Conservation (phyloP, 768 basidiomycete genomes). For the Pseudohyphozyma bogoriensis region DNA sequence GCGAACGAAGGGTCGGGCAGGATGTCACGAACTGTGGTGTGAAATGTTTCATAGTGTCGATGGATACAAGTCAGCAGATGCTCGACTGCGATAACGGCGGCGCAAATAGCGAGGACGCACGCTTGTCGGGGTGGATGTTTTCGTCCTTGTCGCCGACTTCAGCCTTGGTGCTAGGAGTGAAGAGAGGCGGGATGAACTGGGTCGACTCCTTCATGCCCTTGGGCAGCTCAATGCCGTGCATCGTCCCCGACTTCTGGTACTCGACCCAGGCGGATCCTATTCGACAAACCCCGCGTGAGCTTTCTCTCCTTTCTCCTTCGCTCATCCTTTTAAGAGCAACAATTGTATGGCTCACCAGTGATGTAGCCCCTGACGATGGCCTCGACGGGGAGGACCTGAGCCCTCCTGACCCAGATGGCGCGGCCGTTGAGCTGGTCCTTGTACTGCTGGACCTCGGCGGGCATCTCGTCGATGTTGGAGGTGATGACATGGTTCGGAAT, state of each 20-base stretch:
- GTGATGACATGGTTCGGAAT: conserved; percentile 66
- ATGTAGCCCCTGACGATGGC: conserved; percentile 94
- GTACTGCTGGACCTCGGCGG: conserved; percentile 62
- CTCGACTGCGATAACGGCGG: conserved; percentile 49
- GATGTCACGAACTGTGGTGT: conserved; percentile 16
- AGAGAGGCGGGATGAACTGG: conserved; percentile 67
- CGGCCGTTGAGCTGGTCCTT: conserved; percentile 68
- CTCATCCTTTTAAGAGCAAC: neutral
- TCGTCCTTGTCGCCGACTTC: conserved; percentile 90
- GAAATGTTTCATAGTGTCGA: too few relatives aligned
- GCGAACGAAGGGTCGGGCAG: conserved; percentile 25
- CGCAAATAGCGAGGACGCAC: conserved; percentile 41
- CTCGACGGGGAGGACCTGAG: conserved; percentile 47
- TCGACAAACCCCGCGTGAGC: neutral
- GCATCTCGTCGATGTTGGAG: conserved; percentile 67
- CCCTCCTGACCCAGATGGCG: conserved; percentile 63
- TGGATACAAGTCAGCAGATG: conserved; percentile 45
- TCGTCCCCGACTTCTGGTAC: conserved; percentile 75
- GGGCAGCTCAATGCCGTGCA: conserved; percentile 73
- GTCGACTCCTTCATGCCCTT: conserved; percentile 72
- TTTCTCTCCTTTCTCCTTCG: too few relatives aligned
- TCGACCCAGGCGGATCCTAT: conserved; percentile 92
- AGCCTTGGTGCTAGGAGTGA: conserved; percentile 96
- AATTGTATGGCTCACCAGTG: conserved; percentile 54
- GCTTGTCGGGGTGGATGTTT: conserved; percentile 78